Base-by-base conservation (phyloP, 2,329 filamentous ascomycete species). In the Hypoxylon rubiginosum region DNA sequence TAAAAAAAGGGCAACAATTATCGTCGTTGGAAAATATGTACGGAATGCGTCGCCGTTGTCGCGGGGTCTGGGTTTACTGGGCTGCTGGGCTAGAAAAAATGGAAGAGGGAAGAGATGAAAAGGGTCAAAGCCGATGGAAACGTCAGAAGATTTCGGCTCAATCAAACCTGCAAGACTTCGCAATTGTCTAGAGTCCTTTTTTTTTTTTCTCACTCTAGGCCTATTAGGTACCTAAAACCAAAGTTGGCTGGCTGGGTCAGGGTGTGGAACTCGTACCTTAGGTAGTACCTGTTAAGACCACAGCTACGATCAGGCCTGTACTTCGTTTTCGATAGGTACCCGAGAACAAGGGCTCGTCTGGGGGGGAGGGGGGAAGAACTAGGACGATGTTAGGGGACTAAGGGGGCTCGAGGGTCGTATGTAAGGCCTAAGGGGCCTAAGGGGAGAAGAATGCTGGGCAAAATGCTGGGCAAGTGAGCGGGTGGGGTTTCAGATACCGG, bases 121-220 rank as follows among this genome's bases (percentile, higher is more conserved):
- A 73, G 71, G 72, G 65, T 69, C 69, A 71, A 80, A 58, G 66
- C 64, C 64, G 67, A 70, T 72, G 72, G 71, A 74, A 72, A 72
- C 68, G 70, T 66, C 67, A 71, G 68, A 71, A 71, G 68, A 68
- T 62, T 62, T 57, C 66, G 65, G 63, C 55, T 62, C 55, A 67
- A 65, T 64, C 63, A 64, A 62, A 62, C 48, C 60, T 60, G 60
- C 54, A 61, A 34, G 13, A 28, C 34, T 36, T 36, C 34, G 34
- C 34, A 36, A 15, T 36, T 36, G 11, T 36, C 34, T 3, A 36
- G 34, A 36, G 34, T 45, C 11, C 19, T n/a, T 48, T 28, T 28
- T 48, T 24, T 46, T 48, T 28, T 48, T 13, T 48, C 26, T 48
- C 24, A n/a, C 17, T 43, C 39, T 43, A 43, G 39, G 39, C 24